These are phyloP conservation scores for Syzygium oleosum DNA, from an alignment of 345 rosid genomes.

Conservation along the genomic window DNA sequence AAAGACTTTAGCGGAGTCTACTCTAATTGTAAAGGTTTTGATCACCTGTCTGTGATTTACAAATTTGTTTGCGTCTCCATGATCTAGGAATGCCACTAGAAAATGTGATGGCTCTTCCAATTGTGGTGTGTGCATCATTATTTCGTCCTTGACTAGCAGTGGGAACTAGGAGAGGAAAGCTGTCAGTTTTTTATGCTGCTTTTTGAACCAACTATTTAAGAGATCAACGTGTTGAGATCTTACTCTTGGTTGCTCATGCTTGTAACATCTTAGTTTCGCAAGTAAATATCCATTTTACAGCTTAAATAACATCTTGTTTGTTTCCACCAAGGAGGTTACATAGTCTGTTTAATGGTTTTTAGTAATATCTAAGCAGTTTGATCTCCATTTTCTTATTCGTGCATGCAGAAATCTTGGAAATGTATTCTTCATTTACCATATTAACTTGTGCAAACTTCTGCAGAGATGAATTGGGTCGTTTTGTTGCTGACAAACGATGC, in stretches of 20 bases:
- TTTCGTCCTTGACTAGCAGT: not conserved
- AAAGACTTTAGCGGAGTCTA: not conserved
- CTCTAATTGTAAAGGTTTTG: not conserved
- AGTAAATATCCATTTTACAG: not conserved
- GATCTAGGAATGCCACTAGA: not conserved
- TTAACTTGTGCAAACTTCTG: constrained; percentile 8
- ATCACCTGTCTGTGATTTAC: not conserved
- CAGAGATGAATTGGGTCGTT: constrained; percentile 88
- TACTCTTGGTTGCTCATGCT: not conserved
- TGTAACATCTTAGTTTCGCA: not conserved
- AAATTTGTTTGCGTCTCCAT: not conserved
- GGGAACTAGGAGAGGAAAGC: not conserved
- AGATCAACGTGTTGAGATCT: not conserved
- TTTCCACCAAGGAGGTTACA: not conserved
- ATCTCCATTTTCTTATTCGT: not conserved
- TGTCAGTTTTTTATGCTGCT: not conserved
- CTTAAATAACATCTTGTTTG: not conserved
- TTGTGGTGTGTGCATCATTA: not conserved
- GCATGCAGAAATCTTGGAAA: not conserved
- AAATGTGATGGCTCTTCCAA: not conserved
- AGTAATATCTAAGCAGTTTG: not conserved
- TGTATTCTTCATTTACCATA: not conserved
- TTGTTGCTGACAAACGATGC: constrained; percentile 88
- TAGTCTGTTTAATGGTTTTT: not conserved
- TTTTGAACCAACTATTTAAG: not conserved